Conservation (phyloP, 441 rosid genomes). For the Adansonia gregorii region DNA sequence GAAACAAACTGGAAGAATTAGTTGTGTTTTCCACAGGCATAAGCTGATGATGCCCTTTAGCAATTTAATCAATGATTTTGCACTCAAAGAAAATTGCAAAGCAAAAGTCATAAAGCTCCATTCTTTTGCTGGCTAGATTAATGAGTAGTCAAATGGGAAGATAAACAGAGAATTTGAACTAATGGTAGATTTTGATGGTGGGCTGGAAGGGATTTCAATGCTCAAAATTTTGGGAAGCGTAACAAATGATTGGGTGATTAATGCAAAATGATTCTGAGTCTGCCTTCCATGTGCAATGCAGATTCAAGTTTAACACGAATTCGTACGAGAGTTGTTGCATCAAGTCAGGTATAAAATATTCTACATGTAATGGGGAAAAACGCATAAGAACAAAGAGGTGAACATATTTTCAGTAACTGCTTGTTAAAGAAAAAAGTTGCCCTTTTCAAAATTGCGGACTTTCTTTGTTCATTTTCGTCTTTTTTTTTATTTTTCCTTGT, state of each 20-base stretch:
- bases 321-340: background rate
- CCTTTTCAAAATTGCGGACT: background rate
- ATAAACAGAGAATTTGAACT: slow-evolving; percentile 8
- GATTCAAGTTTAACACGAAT: background rate
- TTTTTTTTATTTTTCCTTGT: background rate
- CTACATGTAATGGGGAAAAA: background rate
- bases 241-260: slow-evolving; percentile 1
- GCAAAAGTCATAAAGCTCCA: slow-evolving; percentile 3
- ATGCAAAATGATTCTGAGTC: background rate
- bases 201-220: background rate
- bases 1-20: background rate
- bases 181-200: background rate
- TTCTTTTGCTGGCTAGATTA: background rate
- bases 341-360: background rate
- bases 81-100: no score
- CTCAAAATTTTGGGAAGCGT: background rate
- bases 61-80: background rate
- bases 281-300: background rate
- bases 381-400: background rate
- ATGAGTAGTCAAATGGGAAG: background rate
- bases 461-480: background rate
- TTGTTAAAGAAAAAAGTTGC: no score
- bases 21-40: background rate
- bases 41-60: slow-evolving; percentile 10
- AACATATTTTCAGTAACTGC: background rate